Conservation (phyloP, 495 filamentous ascomycete species). For the Glonium stellatum region DNA sequence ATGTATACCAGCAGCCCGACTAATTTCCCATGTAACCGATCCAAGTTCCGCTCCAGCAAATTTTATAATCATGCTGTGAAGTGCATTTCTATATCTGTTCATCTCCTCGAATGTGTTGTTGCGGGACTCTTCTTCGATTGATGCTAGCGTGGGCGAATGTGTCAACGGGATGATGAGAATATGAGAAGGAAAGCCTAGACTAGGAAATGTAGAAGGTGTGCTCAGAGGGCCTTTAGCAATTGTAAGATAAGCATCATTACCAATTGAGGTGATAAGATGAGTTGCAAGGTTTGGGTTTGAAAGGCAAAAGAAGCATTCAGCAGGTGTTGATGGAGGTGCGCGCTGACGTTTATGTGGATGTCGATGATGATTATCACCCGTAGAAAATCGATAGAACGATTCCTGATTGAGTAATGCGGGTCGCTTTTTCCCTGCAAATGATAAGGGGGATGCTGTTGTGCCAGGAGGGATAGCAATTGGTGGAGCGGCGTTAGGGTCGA, state of each 20-base stretch:
- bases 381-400: slow-evolving; percentile 56
- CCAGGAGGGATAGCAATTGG: slow-evolving; percentile 54
- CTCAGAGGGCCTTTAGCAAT: slow-evolving; percentile 87
- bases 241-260: slow-evolving; percentile 75
- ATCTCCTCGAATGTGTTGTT: slow-evolving; percentile 65
- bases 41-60: slow-evolving; percentile 53
- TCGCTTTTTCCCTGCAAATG: slow-evolving; percentile 53
- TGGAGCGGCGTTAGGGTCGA: slow-evolving; percentile 57
- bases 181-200: slow-evolving; percentile 72
- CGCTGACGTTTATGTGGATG: slow-evolving; percentile 33
- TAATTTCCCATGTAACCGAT: slow-evolving; percentile 86
- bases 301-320: slow-evolving; percentile 90
- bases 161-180: slow-evolving; percentile 83
- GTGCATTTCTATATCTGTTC: slow-evolving; percentile 61
- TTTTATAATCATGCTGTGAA: slow-evolving; percentile 60
- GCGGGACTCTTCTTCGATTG: slow-evolving; percentile 51
- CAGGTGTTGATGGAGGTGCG: slow-evolving; percentile 62
- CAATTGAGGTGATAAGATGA: slow-evolving; percentile 85
- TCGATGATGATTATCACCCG: slow-evolving; percentile 30
- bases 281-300: slow-evolving; percentile 72
- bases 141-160: slow-evolving; percentile 61
- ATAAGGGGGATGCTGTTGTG: slow-evolving; percentile 65
- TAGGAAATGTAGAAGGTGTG: slow-evolving; percentile 55
- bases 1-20: slow-evolving; percentile 68
- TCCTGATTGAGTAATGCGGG: slow-evolving; percentile 45